A percentile compares a stretch with the other conserved stretches of the same genome.
These are phyloP conservation scores for Hanseniaspora pseudoguilliermondii DNA, from an alignment of 805 yeast genomes.

Conservation along the genomic window DNA sequence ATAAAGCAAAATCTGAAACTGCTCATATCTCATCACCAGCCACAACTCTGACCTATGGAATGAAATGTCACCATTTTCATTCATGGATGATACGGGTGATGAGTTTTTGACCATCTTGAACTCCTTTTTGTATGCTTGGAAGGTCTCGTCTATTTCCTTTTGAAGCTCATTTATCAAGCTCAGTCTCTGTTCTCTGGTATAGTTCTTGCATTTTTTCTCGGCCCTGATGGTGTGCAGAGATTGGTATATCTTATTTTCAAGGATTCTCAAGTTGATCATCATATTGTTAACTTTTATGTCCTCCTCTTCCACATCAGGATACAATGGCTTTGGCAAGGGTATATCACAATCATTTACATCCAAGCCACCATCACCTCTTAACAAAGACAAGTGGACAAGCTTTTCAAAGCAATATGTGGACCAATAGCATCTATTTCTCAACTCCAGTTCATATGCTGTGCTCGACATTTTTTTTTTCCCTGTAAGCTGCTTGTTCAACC, in stretches of 20 bases:
- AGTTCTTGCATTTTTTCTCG: conserved; percentile 23
- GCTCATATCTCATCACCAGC: conserved; percentile 34
- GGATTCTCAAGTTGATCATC: conserved; percentile 33
- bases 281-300: conserved; percentile 31
- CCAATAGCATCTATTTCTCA: conserved; percentile 38
- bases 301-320: conserved; percentile 30
- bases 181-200: conserved; percentile 25
- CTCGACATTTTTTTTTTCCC: conserved; percentile 22
- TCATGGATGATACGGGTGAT: neutral
- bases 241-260: conserved; percentile 37
- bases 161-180: conserved; percentile 27
- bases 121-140: conserved; percentile 20
- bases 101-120: conserved; percentile 18
- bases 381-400: conserved; percentile 36
- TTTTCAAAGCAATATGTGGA: conserved; percentile 38
- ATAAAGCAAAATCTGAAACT: conserved; percentile 35
- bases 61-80: conserved; percentile 19
- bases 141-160: conserved; percentile 25
- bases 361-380: conserved; percentile 35
- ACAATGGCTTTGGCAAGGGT: conserved; percentile 31
- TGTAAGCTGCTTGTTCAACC: conserved; percentile 32
- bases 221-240: conserved; percentile 36
- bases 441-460: conserved; percentile 30
- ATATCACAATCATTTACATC: conserved; percentile 40
- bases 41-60: conserved; percentile 28